These are phyloP conservation scores for Vaccinium vitisidaea DNA, from an alignment of 148 eudicot genomes.

Conservation along the genomic window DNA sequence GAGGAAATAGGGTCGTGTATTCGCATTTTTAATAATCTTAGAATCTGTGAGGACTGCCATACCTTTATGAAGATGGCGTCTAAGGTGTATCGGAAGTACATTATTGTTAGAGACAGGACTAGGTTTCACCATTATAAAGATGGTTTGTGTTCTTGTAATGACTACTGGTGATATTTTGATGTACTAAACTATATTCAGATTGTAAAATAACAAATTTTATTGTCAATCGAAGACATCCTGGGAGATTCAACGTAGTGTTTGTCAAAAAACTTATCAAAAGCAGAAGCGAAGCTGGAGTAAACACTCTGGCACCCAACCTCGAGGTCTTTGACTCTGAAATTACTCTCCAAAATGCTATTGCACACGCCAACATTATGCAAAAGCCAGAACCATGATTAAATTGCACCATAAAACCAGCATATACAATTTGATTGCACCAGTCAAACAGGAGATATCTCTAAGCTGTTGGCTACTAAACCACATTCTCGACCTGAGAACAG, in stretches of 20 bases:
- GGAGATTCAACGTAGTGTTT: neutral
- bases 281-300: neutral
- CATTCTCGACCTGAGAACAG: neutral
- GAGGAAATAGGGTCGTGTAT: constrained; percentile 29
- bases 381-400: neutral
- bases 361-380: neutral
- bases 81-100: constrained; percentile 32
- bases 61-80: constrained; percentile 49
- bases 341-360: neutral
- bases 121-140: constrained; percentile 50
- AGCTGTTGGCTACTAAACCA: neutral
- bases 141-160: constrained; percentile 57
- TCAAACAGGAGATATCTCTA: neutral
- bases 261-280: neutral
- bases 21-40: constrained; percentile 49
- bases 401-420: neutral
- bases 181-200: neutral
- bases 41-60: constrained; percentile 58
- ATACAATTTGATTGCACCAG: neutral
- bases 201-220: neutral
- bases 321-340: neutral
- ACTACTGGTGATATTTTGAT: constrained; percentile 39
- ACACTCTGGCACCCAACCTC: neutral
- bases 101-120: constrained; percentile 49
- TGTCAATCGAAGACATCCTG: neutral